Evolutionary conservation across 75 land plant species (phyloP).

Genomic region (Larix kaempferi): DNA sequence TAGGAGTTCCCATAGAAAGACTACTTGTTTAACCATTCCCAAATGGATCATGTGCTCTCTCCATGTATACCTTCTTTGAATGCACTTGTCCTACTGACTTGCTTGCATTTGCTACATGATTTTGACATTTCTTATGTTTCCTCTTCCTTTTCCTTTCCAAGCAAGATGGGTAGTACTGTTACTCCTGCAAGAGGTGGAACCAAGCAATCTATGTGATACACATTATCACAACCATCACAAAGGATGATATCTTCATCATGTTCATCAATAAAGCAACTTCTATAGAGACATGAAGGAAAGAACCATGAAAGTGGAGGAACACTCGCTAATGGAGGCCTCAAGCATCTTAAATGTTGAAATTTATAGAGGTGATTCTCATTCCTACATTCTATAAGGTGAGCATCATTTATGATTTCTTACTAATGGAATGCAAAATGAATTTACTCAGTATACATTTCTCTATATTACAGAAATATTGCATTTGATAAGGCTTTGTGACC

Average conservation of each 20-base stretch:
- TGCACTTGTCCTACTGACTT: too few relatives aligned
- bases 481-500: too few relatives aligned
- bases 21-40: slow-evolving; percentile 18
- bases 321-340: neutral
- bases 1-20: slow-evolving; percentile 27
- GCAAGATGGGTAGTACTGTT: slow-evolving; percentile 40
- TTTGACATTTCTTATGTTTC: slow-evolving; percentile 5
- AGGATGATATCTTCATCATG: neutral
- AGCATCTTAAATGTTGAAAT: neutral
- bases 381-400: too few relatives aligned
- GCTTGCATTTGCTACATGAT: too few relatives aligned
- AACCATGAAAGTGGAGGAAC: neutral
- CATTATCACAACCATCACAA: neutral
- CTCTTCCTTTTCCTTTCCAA: slow-evolving; percentile 15
- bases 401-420: too few relatives aligned
- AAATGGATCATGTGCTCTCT: too few relatives aligned
- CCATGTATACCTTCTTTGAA: too few relatives aligned
- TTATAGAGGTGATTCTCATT: too few relatives aligned
- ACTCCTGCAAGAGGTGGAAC: slow-evolving; percentile 1
- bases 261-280: neutral
- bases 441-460: too few relatives aligned
- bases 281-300: neutral
- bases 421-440: too few relatives aligned
- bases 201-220: neutral
- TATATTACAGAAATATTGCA: too few relatives aligned